Conservation (phyloP, 2,329 filamentous ascomycete species). For the Ilyonectria sp. region DNA sequence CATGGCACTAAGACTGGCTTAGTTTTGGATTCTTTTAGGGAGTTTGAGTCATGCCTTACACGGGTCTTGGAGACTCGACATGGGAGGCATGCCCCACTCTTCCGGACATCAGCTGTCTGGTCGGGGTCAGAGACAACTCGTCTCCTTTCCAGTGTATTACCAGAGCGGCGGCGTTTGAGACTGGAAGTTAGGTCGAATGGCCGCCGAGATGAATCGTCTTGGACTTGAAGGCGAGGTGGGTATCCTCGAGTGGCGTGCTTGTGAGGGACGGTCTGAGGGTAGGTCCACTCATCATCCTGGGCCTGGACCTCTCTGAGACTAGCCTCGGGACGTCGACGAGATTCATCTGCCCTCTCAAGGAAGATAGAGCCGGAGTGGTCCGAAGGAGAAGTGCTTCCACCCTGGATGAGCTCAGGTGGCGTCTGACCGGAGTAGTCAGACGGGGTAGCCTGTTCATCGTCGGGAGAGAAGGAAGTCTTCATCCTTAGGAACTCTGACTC, state of each 20-base stretch:
- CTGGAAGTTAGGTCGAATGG: constrained; percentile 46
- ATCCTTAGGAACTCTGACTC: constrained; percentile 53
- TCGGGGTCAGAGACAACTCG: constrained; percentile 57
- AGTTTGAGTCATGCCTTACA: constrained; percentile 55
- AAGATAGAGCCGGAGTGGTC: constrained; percentile 56
- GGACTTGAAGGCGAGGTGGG: constrained; percentile 52
- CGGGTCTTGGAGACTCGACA: constrained; percentile 64
- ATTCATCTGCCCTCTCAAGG: constrained; percentile 51
- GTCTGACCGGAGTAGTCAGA: constrained; percentile 57
- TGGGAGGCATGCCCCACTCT: constrained; percentile 63
- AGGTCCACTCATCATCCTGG: constrained; percentile 59
- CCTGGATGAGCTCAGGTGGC: constrained; percentile 56
- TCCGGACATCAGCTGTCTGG: constrained; percentile 65
- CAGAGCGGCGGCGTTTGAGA: constrained; percentile 56
- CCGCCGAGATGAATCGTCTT: constrained; percentile 46
- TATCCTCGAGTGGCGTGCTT: constrained; percentile 52
- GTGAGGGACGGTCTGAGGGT: constrained; percentile 54
- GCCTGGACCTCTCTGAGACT: constrained; percentile 55
- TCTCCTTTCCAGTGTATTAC: constrained; percentile 53
- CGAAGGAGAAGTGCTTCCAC: constrained; percentile 58
- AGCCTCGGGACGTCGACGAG: constrained; percentile 48
- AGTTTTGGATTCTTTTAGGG: constrained; percentile 44
- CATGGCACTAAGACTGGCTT: constrained; percentile 54
- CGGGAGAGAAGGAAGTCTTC: constrained; percentile 52
- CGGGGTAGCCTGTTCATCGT: constrained; percentile 51